Conservation (phyloP, 2,329 filamentous ascomycete species). For the Aspergillus niger region DNA sequence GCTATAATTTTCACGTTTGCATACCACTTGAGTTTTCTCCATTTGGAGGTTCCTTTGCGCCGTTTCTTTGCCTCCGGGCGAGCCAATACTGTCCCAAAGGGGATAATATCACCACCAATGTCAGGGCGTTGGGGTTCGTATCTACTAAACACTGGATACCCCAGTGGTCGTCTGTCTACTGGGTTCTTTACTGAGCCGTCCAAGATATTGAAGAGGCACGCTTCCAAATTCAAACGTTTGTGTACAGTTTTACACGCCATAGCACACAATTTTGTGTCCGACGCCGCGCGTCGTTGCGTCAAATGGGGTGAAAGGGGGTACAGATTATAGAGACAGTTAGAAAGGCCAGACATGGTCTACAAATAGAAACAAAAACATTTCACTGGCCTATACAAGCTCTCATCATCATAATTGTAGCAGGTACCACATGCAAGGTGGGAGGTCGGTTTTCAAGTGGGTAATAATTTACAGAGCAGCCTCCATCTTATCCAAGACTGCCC, state of each 20-base stretch:
- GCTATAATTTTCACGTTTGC: neutral
- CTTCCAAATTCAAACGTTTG: conserved; percentile 15
- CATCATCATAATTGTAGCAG: conserved; percentile 30
- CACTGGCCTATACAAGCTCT: conserved; percentile 22
- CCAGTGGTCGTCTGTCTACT: neutral
- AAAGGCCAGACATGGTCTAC: conserved; percentile 15
- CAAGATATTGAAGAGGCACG: neutral
- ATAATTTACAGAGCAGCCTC: conserved; percentile 65
- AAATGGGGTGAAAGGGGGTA: conserved; percentile 32
- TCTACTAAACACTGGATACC: neutral
- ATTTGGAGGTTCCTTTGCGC: neutral
- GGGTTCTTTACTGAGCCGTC: neutral
- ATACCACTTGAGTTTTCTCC: neutral
- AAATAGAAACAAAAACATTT: conserved; percentile 11
- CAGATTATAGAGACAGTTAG: conserved; percentile 26
- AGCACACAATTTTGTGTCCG: conserved; percentile 14
- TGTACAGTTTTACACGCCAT: conserved; percentile 20
- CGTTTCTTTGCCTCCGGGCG: neutral
- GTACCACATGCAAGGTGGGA: conserved; percentile 9
- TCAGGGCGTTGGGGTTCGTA: neutral
- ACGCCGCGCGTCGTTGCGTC: conserved; percentile 19
- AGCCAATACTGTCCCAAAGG: neutral
- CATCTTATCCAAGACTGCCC: conserved; percentile 93
- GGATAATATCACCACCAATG: neutral
- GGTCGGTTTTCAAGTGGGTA: neutral